A percentile compares a stretch with the other conserved stretches of the same genome.
Conservation (phyloP, 169 alveolate species). For the Eimeria sp. region DNA sequence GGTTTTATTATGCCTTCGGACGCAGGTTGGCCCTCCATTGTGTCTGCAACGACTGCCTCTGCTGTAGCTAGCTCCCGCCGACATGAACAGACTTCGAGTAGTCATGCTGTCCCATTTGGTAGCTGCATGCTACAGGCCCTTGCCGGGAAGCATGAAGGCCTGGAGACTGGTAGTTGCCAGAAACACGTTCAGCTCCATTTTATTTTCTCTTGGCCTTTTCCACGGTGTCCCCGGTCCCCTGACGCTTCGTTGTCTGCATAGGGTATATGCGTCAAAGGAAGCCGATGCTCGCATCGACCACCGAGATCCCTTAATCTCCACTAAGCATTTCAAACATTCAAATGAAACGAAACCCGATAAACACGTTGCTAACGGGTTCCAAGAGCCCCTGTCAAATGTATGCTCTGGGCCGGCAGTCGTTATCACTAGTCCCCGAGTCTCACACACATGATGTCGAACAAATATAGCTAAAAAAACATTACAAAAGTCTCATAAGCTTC, state of each 20-base stretch:
- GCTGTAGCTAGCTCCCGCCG: neutral
- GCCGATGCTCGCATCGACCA: neutral
- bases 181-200: neutral
- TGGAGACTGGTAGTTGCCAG: neutral
- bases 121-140: neutral
- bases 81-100: neutral
- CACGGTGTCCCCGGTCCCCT: neutral
- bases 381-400: neutral
- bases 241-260: neutral
- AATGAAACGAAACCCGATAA: neutral
- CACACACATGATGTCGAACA: neutral
- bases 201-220: neutral
- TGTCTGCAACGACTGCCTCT: neutral
- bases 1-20: neutral
- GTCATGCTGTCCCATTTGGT: slow-evolving; percentile 7
- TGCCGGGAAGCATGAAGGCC: neutral
- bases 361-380: neutral
- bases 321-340: neutral
- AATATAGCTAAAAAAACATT: neutral
- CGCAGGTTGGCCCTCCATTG: slow-evolving; percentile 11
- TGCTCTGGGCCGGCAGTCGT: neutral
- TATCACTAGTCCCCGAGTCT: neutral
- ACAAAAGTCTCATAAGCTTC: neutral
- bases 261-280: neutral
- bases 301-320: neutral